Conservation (phyloP, 768 basidiomycete species). For the Termitomyces bulborhizus region DNA sequence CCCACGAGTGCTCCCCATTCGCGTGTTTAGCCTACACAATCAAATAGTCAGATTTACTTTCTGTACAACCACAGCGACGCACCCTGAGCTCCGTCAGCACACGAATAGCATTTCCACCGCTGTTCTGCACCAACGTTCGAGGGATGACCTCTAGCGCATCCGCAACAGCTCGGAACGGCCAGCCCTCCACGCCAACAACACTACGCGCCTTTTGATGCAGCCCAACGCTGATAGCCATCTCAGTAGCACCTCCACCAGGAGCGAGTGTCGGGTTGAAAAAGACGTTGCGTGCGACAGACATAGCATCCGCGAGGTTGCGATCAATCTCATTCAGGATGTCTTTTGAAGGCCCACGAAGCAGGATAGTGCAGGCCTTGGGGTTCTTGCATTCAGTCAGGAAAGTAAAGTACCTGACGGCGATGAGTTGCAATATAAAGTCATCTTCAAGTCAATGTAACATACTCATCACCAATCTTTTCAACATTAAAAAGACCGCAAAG, state of each 20-base stretch:
- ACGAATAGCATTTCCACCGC: conserved; percentile 91
- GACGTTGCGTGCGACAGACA: conserved; percentile 95
- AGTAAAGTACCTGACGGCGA: conserved; percentile 69
- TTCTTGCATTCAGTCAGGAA: conserved; percentile 88
- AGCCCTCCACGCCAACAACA: conserved; percentile 84
- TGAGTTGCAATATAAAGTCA: not conserved
- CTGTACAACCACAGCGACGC: conserved; percentile 22
- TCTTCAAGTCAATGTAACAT: conserved; percentile 13
- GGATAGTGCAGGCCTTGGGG: conserved; percentile 97
- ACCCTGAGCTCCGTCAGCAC: conserved; percentile 91
- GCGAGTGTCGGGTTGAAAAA: conserved; percentile 93
- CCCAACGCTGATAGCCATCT: conserved; percentile 95
- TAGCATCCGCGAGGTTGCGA: conserved; percentile 94
- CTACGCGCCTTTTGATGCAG: conserved; percentile 74
- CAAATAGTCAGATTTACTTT: not conserved
- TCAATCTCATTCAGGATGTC: conserved; percentile 98
- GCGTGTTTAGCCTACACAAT: conserved; percentile 83
- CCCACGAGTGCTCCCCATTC: conserved; percentile 85
- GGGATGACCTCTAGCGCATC: conserved; percentile 99
- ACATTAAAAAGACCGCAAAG: conserved; percentile 94
- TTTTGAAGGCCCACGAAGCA: conserved; percentile 96
- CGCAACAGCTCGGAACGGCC: conserved; percentile 87
- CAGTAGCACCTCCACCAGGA: conserved; percentile 94
- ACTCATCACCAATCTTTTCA: conserved; percentile 97
- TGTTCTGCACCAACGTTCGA: conserved; percentile 89